A percentile compares a stretch with the other conserved stretches of the same genome.
phyloP scores from a whole-genome alignment of 257 asterid genomes.

The Solanum paucissectum region DNA sequence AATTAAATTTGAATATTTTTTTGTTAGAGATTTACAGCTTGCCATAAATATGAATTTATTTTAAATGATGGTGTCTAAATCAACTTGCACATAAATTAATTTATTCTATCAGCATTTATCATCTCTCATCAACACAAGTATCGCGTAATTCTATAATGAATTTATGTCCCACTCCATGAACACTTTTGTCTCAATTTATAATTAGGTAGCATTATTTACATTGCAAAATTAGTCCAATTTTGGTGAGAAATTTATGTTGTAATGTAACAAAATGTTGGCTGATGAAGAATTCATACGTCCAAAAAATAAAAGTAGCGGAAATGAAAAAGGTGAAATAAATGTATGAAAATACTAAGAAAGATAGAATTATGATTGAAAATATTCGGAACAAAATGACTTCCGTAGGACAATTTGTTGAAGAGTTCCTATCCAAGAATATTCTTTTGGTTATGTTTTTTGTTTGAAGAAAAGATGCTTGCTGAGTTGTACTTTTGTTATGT shows the following conservation, averaged over 20 bases:
- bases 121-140: not conserved
- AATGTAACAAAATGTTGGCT: not conserved
- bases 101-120: too few species aligned
- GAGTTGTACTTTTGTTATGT: not conserved
- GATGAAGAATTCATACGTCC: not conserved
- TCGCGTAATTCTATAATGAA: too few species aligned
- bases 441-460: not conserved
- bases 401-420: not conserved
- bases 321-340: not conserved
- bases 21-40: not conserved
- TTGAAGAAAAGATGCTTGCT: not conserved
- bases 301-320: not conserved
- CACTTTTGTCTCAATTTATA: not conserved
- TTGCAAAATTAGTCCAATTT: not conserved
- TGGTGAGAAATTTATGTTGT: not conserved
- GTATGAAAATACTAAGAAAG: not conserved
- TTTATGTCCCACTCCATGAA: not conserved
- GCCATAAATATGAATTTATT: too few species aligned
- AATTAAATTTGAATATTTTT: not conserved
- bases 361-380: not conserved
- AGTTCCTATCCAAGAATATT: not conserved
- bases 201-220: not conserved
- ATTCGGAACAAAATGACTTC: not conserved
- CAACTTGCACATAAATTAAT: not conserved
- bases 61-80: not conserved